These are phyloP conservation scores for Pyrenophora teres DNA, from an alignment of 2,329 filamentous ascomycete genomes.

Conservation along the genomic window DNA sequence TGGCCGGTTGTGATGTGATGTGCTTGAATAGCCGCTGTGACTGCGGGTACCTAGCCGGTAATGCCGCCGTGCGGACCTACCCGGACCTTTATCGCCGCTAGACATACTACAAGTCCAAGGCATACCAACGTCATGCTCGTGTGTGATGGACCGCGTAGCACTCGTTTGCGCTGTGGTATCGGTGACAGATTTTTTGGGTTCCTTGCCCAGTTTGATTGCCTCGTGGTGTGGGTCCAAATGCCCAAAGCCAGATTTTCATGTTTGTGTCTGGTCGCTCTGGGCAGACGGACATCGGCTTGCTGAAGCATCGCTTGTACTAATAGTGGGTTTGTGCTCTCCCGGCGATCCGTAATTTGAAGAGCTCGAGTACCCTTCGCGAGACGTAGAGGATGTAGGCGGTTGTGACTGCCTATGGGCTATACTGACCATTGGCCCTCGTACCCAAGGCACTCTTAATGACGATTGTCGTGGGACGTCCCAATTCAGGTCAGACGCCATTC, in stretches of 20 bases:
- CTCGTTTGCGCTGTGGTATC: background rate
- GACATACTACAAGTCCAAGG: conserved; percentile 1
- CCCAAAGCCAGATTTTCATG: background rate
- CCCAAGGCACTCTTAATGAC: conserved; percentile 1
- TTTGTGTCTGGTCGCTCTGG: background rate
- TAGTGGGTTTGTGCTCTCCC: no score
- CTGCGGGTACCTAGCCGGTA: conserved; percentile 3
- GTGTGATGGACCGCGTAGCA: background rate
- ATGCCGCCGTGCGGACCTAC: conserved; percentile 1
- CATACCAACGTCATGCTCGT: background rate
- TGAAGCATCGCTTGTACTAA: no score
- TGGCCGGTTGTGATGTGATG: background rate
- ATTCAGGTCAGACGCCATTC: conserved; percentile 9
- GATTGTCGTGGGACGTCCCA: background rate
- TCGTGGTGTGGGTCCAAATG: background rate
- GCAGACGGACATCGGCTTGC: background rate
- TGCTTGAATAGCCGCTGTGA: conserved; percentile 2
- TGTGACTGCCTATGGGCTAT: background rate
- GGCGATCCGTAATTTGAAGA: no score
- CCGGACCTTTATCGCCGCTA: conserved; percentile 2
- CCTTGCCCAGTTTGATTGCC: background rate
- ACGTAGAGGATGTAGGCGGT: background rate
- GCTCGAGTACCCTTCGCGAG: background rate
- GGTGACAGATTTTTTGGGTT: background rate
- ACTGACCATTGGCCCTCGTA: no score